Percentiles rank a stretch among this genome's conserved stretches.
Conservation (phyloP, 2,329 filamentous ascomycete genomes). For the Zarea fungicola region DNA sequence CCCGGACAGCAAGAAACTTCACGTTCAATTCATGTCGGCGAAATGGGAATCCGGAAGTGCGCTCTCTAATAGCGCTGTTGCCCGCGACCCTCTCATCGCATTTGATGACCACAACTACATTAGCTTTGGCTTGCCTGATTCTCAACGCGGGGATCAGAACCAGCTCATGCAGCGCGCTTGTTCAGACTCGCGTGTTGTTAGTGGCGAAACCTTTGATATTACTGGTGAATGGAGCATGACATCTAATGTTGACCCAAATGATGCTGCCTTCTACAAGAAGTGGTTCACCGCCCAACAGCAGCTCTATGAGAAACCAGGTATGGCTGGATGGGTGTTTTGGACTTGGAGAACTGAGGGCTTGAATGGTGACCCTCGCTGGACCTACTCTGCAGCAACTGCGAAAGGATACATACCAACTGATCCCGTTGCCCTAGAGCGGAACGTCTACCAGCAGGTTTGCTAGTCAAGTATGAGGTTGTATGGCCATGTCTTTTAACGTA, state of each 20-base stretch:
- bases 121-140: slow-evolving; percentile 9
- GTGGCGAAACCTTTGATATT: slow-evolving; percentile 33
- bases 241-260: slow-evolving; percentile 38
- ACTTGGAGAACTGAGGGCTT: slow-evolving; percentile 46
- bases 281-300: slow-evolving; percentile 54
- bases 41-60: slow-evolving; percentile 47
- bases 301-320: slow-evolving; percentile 44
- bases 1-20: slow-evolving; percentile 22
- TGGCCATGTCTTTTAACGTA: too few species aligned
- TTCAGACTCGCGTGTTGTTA: slow-evolving; percentile 36
- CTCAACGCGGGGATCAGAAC: slow-evolving; percentile 15
- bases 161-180: slow-evolving; percentile 33
- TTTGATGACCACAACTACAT: slow-evolving; percentile 55
- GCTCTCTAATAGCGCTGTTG: slow-evolving; percentile 14
- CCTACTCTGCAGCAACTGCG: slow-evolving; percentile 22
- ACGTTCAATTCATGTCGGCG: slow-evolving; percentile 45
- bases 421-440: slow-evolving; percentile 20
- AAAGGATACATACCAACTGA: slow-evolving; percentile 19
- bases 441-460: slow-evolving; percentile 23
- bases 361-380: slow-evolving; percentile 28
- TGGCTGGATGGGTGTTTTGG: slow-evolving; percentile 55
- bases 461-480: too few species aligned
- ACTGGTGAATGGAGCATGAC: slow-evolving; percentile 55
- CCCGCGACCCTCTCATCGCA: slow-evolving; percentile 38
- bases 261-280: slow-evolving; percentile 45